Base-by-base conservation (phyloP, 2,329 filamentous ascomycete species). In the Cladorrhinum sp. region DNA sequence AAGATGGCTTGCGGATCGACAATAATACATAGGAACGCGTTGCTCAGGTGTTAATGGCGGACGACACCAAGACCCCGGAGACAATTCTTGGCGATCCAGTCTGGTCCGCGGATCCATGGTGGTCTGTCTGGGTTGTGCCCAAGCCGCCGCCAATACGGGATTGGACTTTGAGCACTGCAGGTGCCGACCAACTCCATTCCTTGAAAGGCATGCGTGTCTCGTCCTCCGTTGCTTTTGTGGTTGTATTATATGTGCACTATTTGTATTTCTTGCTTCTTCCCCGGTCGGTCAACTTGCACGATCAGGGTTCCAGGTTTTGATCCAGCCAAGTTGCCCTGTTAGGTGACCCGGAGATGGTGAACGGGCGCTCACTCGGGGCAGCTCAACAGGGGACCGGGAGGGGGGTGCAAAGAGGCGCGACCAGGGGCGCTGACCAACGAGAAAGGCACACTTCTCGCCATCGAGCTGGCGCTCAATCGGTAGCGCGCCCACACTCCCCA, bases 381-480 rank as follows among this genome's bases (percentile, higher is more conserved):
- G 54, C 61, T 64, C 48, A 51, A 41, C 57, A 60, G 52, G 62
- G 62, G 55, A 13, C 36, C 32, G 9, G 32, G 32, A n/a, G 32
- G 16, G 32, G 32, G 32, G 32, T 36, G 51, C 51, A 64, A 50
- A 54, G 38, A 55, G 48, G 51, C 51, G 49, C 25, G 56, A 29
- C 45, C 56, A 58, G 56, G 57, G 60, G 60, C 45, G 36, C 57
- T 59, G 23, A 88, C 88, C 55, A 88, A 80, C 67, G 85, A 55
- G 61, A 63, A 55, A 50, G 41, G 50, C 58, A 55, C 58, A 53
- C 55, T 65, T 63, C 57, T 62, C 55, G 60, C 61, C 61, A 62
- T 61, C 51, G 32, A 53, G 60, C 62, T 58, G 59, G 45, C 59
- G 50, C 49, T 63, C 57, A 45, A 49, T 60, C 48, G 53, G 58